phyloP scores from a whole-genome alignment of 1,284 basidiomycete species.

The Grifola frondosa region DNA sequence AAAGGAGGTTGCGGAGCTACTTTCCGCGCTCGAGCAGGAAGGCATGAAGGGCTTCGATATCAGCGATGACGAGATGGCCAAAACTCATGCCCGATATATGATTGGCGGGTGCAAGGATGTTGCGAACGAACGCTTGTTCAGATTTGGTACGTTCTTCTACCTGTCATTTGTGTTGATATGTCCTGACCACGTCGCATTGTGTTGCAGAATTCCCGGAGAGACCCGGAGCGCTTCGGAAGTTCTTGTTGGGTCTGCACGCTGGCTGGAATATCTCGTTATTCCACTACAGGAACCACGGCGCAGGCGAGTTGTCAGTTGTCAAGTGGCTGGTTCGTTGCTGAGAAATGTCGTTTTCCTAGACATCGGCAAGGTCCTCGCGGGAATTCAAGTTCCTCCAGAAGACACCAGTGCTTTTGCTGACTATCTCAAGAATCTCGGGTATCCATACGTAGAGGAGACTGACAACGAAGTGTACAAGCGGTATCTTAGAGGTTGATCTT shows the following conservation, averaged over 20 bases:
- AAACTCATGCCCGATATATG: slow-evolving; percentile 93
- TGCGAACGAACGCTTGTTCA: slow-evolving; percentile 84
- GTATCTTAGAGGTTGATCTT: slow-evolving; percentile 57
- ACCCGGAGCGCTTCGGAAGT: slow-evolving; percentile 88
- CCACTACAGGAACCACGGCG: slow-evolving; percentile 97
- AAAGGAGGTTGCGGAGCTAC: slow-evolving; percentile 69
- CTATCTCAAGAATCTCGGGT: slow-evolving; percentile 81
- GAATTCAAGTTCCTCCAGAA: slow-evolving; percentile 83
- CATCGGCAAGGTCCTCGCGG: slow-evolving; percentile 88
- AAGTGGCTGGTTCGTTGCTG: neutral
- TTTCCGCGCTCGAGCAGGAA: slow-evolving; percentile 57
- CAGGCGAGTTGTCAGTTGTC: slow-evolving; percentile 54
- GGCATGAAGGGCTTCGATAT: slow-evolving; percentile 89
- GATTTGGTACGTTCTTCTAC: slow-evolving; percentile 72
- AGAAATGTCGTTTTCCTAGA: slow-evolving; percentile 48
- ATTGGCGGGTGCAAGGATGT: slow-evolving; percentile 84
- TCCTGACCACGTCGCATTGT: neutral
- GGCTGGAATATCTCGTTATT: slow-evolving; percentile 97
- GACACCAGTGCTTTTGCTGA: slow-evolving; percentile 68
- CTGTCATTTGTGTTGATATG: neutral
- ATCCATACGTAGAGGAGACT: slow-evolving; percentile 92
- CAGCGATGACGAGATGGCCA: slow-evolving; percentile 94
- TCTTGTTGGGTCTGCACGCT: slow-evolving; percentile 78
- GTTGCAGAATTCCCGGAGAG: slow-evolving; percentile 91
- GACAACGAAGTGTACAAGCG: slow-evolving; percentile 83